phyloP scores from a whole-genome alignment of 108 stramenopile genomes.

The Nannochloropsis oceanica region DNA sequence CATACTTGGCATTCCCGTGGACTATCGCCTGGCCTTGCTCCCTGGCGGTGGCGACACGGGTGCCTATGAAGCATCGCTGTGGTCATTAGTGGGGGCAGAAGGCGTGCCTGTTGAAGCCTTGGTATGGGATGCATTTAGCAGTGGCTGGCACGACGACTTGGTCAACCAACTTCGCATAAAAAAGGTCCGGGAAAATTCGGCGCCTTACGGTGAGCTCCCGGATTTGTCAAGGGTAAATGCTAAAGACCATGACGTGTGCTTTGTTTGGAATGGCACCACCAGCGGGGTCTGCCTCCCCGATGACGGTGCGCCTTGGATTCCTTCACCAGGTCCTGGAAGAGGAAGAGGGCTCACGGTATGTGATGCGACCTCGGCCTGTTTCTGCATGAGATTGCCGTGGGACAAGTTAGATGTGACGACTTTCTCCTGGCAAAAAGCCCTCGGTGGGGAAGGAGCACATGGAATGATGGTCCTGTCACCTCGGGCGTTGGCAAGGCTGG shows the following conservation, averaged over 20 bases:
- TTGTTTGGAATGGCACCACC: conserved; percentile 98
- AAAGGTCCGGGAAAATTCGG: conserved; percentile 72
- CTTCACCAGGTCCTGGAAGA: background rate
- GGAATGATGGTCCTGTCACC: conserved; percentile 91
- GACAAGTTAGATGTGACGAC: conserved; percentile 95
- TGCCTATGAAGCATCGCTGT: background rate
- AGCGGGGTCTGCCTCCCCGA: conserved; percentile 62
- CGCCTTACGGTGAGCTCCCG: conserved; percentile 87
- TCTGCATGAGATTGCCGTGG: conserved; percentile 98
- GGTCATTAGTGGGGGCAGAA: background rate
- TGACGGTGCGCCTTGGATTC: background rate
- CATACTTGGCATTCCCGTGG: background rate
- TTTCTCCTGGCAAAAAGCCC: conserved; percentile 99
- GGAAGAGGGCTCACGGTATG: conserved; percentile 71
- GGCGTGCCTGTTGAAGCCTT: background rate
- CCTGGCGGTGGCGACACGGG: background rate
- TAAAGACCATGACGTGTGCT: conserved; percentile 77
- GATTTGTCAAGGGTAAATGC: conserved; percentile 66
- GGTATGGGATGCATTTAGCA: background rate
- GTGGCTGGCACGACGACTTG: conserved; percentile 53
- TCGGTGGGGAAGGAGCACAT: conserved; percentile 98
- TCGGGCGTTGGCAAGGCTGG: conserved; percentile 89
- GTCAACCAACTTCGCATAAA: conserved; percentile 69
- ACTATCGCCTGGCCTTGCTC: background rate
- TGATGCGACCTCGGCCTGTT: conserved; percentile 96